Evolutionary conservation across 306 rosid genomes (phyloP).

Genomic region (Astragalus membranaceus): DNA sequence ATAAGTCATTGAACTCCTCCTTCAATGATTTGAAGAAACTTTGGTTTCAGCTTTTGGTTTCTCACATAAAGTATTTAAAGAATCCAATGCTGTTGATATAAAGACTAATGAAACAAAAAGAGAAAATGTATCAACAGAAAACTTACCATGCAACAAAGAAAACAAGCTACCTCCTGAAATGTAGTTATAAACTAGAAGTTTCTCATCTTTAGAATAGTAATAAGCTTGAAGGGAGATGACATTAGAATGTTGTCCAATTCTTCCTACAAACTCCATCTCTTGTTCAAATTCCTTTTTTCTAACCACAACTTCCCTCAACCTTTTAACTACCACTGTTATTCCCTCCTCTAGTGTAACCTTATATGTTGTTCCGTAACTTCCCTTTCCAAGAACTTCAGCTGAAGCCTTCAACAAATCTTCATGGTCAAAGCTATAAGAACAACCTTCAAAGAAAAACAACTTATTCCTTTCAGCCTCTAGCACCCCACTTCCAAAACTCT

Average conservation of each 20-base stretch:
- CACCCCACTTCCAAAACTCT: constrained; percentile 62
- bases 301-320: constrained; percentile 48
- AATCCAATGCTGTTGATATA: not conserved
- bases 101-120: not conserved
- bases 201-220: constrained; percentile 72
- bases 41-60: not conserved
- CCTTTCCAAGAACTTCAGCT: constrained; percentile 79
- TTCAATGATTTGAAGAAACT: not conserved
- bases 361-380: constrained; percentile 63
- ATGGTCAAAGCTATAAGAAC: constrained; percentile 47
- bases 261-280: constrained; percentile 57
- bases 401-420: constrained; percentile 74
- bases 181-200: constrained; percentile 54
- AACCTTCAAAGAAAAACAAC: constrained; percentile 61
- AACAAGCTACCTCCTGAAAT: constrained; percentile 61
- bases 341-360: constrained; percentile 68
- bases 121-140: not conserved
- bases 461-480: constrained; percentile 63
- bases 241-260: constrained; percentile 48
- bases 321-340: constrained; percentile 52
- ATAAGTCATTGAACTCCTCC: no score
- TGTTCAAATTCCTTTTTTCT: constrained; percentile 66
- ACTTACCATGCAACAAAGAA: constrained; percentile 54
- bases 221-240: constrained; percentile 51
- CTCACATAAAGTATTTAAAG: not conserved